A percentile compares a stretch with the other conserved stretches of the same genome.
phyloP scores from a whole-genome alignment of 1,284 basidiomycete species.

The Anthracocystis walkeri region DNA sequence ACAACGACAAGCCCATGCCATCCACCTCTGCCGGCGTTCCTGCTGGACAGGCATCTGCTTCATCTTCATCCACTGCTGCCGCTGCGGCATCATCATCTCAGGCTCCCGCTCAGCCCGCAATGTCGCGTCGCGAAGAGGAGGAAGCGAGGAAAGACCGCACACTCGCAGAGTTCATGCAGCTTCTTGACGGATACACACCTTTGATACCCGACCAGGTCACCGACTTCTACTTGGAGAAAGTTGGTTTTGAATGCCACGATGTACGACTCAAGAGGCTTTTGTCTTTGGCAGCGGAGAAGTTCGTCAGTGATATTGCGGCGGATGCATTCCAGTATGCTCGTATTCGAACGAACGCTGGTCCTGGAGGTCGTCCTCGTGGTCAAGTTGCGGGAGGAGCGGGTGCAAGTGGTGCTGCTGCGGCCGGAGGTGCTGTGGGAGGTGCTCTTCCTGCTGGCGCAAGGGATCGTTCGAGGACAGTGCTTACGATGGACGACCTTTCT shows the following conservation, averaged over 20 bases:
- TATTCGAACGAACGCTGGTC: constrained; percentile 77
- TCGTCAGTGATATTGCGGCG: constrained; percentile 94
- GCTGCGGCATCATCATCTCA: constrained; percentile 34
- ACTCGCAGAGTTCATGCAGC: constrained; percentile 91
- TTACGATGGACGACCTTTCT: constrained; percentile 97
- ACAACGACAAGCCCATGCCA: constrained; percentile 44
- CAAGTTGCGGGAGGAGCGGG: constrained; percentile 26
- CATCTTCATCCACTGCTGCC: constrained; percentile 28
- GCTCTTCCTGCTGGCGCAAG: constrained; percentile 25
- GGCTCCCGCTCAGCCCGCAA: constrained; percentile 44
- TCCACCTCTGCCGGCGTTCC: constrained; percentile 25
- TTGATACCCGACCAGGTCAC: constrained; percentile 98
- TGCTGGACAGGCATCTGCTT: constrained; percentile 17
- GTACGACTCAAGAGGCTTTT: constrained; percentile 80
- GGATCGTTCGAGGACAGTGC: constrained; percentile 91
- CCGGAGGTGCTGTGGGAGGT: constrained; percentile 19
- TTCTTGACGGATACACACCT: constrained; percentile 97
- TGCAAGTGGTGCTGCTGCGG: constrained; percentile 19
- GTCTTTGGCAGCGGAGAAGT: constrained; percentile 96
- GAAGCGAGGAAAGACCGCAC: constrained; percentile 81
- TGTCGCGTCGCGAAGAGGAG: constrained; percentile 75
- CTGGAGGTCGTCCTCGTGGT: constrained; percentile 67
- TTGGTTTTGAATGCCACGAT: constrained; percentile 96
- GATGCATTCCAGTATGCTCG: constrained; percentile 98
- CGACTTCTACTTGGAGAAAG: constrained; percentile 94